Evolutionary conservation across 495 filamentous ascomycete genomes (phyloP), one percentile per base, ranked within the genome.

Genomic region (Staphylotrichum longicolle): DNA sequence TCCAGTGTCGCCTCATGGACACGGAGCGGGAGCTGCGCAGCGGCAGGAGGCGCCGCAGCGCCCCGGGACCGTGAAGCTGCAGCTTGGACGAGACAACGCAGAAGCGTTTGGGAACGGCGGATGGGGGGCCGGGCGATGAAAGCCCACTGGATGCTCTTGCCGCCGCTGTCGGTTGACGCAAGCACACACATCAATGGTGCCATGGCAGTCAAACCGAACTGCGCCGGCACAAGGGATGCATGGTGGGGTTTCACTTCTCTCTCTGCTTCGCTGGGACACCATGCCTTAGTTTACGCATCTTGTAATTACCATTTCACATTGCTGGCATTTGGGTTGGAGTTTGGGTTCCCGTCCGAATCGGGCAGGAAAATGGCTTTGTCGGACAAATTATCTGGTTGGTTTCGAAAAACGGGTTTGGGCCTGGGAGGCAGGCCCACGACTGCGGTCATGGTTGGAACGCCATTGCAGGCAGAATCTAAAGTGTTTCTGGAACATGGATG

Each of bases 1-100:
- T 88, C 3, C 85, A 88, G 68, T 76, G 76, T 7, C 75, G 84
- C 32, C 72, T 88, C 33, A 85, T 88, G 80, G 83, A 87, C 66
- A 81, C 83, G 44, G 86, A 88, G 66, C 79, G 74, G 57, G 83
- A 88, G 66, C 72, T 88, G 42, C 73, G 78, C 48, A 75, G 74
- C 44, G 76, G 78, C 4, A 67, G 78, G 40, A 67, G 78, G 58
- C 67, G 77, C 55, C 68, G 78, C 11, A 79, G 76, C 61, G 73
- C 72, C 3, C 67, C 72, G 1, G 70, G 69, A 44, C 40, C 64
- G 32, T 71, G 44, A 66, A 3, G 2, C 40, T 15, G 35, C 6
- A 39, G 37, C 10, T 10, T 39, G 37, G 37, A 6, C 2, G 37
- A 39, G 37, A 39, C 37, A 10, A 39, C 10, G 20, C 20, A 27